phyloP scores from a whole-genome alignment of 257 asterid species.

The Solanum medicagineum region DNA sequence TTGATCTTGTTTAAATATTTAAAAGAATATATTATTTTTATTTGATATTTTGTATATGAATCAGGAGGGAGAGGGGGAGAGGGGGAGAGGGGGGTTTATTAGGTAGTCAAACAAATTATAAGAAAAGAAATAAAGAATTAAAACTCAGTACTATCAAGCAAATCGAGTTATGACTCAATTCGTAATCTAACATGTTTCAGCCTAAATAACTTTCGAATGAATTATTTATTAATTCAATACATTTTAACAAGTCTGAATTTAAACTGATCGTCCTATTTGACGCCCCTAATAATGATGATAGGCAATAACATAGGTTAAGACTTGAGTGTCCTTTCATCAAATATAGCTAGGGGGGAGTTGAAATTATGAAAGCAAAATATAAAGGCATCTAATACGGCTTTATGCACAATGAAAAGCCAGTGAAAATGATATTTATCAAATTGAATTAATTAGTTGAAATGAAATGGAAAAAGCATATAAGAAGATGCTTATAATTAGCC shows the following conservation, averaged over 20 bases:
- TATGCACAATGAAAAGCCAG: background rate
- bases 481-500: background rate
- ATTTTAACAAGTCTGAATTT: background rate
- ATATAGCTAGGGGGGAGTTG: background rate
- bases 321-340: background rate
- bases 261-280: background rate
- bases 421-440: background rate
- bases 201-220: background rate
- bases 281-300: background rate
- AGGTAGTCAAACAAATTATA: background rate
- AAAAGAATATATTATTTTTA: background rate
- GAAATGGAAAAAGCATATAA: background rate
- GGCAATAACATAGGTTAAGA: background rate
- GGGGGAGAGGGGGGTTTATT: background rate
- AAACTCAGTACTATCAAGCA: background rate
- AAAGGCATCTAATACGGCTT: slow-evolving; percentile 17
- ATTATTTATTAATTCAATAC: background rate
- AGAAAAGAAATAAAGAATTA: background rate
- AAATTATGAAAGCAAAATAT: background rate
- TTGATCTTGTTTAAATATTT: background rate
- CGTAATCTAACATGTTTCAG: background rate
- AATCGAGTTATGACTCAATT: background rate
- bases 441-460: background rate
- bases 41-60: background rate
- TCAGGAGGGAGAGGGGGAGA: accelerated